Conservation (phyloP, 805 yeast species). For the Candida sakaeoensis region DNA sequence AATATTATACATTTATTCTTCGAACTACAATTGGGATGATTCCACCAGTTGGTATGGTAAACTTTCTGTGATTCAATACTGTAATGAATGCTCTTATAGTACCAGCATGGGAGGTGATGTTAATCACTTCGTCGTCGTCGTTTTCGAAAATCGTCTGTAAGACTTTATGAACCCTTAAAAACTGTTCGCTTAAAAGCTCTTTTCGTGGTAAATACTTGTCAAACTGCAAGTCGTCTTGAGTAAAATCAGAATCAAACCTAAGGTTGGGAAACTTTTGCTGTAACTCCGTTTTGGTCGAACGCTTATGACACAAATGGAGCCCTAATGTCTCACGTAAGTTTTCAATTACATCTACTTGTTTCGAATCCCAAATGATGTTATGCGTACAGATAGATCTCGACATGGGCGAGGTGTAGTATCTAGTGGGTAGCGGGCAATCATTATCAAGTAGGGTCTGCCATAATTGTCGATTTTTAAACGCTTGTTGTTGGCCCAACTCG, state of each 20-base stretch:
- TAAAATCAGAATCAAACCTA: slow-evolving; percentile 37
- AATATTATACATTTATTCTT: slow-evolving; percentile 1
- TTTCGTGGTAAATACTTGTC: slow-evolving; percentile 20
- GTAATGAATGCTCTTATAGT: slow-evolving; percentile 51
- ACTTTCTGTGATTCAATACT: slow-evolving; percentile 48
- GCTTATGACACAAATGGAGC: slow-evolving; percentile 52
- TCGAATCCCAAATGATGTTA: slow-evolving; percentile 44
- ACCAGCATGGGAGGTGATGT: slow-evolving; percentile 60
- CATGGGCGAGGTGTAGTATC: slow-evolving; percentile 56
- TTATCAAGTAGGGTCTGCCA: slow-evolving; percentile 38
- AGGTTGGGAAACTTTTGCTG: slow-evolving; percentile 33
- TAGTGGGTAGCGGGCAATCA: slow-evolving; percentile 49
- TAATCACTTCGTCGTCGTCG: slow-evolving; percentile 31
- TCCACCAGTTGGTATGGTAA: slow-evolving; percentile 58
- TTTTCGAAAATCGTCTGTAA: slow-evolving; percentile 31
- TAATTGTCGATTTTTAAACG: slow-evolving; percentile 38
- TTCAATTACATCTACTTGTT: slow-evolving; percentile 36
- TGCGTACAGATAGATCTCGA: slow-evolving; percentile 55
- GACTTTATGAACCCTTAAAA: slow-evolving; percentile 41
- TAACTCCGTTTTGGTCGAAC: slow-evolving; percentile 38
- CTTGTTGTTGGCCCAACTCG: slow-evolving; percentile 50
- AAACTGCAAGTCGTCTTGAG: slow-evolving; percentile 46
- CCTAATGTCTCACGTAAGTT: slow-evolving; percentile 58
- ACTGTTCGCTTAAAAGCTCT: slow-evolving; percentile 47
- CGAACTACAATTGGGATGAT: slow-evolving; percentile 53